Conservation (phyloP, 2,329 filamentous ascomycete species). For the Aureobasidium sp. region DNA sequence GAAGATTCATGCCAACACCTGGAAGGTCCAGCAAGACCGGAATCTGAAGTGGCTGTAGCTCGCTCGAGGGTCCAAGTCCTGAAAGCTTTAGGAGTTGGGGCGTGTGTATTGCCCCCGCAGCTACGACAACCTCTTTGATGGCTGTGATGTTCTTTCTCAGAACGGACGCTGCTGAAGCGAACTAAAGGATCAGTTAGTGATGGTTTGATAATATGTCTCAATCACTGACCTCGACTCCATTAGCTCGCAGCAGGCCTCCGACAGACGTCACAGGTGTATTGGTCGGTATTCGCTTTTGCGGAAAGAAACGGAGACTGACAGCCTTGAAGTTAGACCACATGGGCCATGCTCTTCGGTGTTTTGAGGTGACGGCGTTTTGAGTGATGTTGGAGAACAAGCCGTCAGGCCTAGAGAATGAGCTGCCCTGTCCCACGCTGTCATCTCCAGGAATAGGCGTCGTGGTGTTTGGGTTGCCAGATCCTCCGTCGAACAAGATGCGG, state of each 20-base stretch:
- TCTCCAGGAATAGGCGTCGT: conserved; percentile 14
- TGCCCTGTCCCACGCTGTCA: conserved; percentile 18
- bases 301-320: background rate
- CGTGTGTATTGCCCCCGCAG: conserved; percentile 26
- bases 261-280: background rate
- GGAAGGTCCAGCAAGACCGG: conserved; percentile 48
- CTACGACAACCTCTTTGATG: conserved; percentile 25
- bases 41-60: conserved; percentile 44
- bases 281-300: background rate
- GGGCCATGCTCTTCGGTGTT: background rate
- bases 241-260: background rate
- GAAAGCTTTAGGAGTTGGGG: conserved; percentile 29
- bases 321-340: background rate
- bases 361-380: background rate
- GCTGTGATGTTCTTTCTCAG: conserved; percentile 22
- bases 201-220: background rate
- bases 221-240: conserved; percentile 17
- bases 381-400: conserved; percentile 8
- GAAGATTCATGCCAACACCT: conserved; percentile 58
- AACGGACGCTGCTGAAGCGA: conserved; percentile 20
- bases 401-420: conserved; percentile 7
- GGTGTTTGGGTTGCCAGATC: conserved; percentile 17
- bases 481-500: conserved; percentile 27
- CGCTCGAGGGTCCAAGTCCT: conserved; percentile 51
- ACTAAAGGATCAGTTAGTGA: conserved; percentile 16